A percentile compares a stretch with the other conserved stretches of the same genome.
Evolutionary conservation across 306 rosid species (phyloP).

Genomic region (Cicer yamashitae): DNA sequence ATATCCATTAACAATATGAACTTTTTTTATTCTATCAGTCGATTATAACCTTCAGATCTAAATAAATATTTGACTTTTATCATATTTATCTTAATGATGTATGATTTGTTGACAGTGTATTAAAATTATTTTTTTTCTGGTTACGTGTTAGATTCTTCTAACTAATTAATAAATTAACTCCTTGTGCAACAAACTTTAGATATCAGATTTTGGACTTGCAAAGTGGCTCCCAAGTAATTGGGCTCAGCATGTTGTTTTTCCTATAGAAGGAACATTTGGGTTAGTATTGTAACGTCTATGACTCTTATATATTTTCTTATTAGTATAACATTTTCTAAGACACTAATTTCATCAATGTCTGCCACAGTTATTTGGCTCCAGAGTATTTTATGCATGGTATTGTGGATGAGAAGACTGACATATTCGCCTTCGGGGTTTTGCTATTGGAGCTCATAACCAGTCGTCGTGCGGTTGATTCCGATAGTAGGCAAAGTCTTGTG

Average conservation of each 20-base stretch:
- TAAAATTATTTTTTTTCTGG: no score
- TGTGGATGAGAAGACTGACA: slow-evolving; percentile 91
- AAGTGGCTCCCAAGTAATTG: slow-evolving; percentile 97
- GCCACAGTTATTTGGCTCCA: slow-evolving; percentile 83
- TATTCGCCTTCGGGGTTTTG: slow-evolving; percentile 89
- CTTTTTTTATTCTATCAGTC: no score
- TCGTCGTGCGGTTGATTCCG: slow-evolving; percentile 88
- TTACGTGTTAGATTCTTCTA: slow-evolving; percentile 14
- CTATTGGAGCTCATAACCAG: slow-evolving; percentile 91
- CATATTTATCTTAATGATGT: no score
- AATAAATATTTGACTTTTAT: no score
- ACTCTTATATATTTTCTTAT: not conserved
- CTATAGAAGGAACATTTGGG: slow-evolving; percentile 99
- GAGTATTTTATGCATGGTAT: slow-evolving; percentile 98
- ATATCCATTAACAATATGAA: no score
- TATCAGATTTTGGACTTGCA: slow-evolving; percentile 95
- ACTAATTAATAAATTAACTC: not conserved
- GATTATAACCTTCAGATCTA: no score
- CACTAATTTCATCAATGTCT: slow-evolving; percentile 37
- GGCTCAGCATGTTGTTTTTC: slow-evolving; percentile 92
- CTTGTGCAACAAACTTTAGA: slow-evolving; percentile 52
- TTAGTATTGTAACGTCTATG: slow-evolving; percentile 48
- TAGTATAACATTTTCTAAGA: slow-evolving; percentile 17
- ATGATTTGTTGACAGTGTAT: no score
- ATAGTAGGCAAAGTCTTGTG: slow-evolving; percentile 83